Evolutionary conservation across 2,329 filamentous ascomycete species (phyloP).

Genomic region (Fusarium sp.): DNA sequence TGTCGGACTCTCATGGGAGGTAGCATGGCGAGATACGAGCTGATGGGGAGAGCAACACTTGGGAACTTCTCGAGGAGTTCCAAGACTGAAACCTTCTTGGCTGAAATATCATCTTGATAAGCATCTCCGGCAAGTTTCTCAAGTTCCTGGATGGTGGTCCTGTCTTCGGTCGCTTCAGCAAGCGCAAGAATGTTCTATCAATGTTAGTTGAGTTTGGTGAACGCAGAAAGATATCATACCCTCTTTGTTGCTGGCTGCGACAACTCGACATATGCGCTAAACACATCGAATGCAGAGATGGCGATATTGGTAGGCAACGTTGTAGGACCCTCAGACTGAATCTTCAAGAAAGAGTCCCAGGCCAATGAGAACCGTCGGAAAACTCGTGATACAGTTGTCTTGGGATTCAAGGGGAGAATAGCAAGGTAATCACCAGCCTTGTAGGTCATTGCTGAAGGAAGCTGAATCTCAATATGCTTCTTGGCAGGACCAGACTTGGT

Average conservation of each 20-base stretch:
- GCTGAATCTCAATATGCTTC: slow-evolving; percentile 72
- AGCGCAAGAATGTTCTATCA: slow-evolving; percentile 54
- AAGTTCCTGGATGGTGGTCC: slow-evolving; percentile 57
- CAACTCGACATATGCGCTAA: slow-evolving; percentile 79
- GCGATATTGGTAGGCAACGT: slow-evolving; percentile 66
- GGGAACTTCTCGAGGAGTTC: slow-evolving; percentile 76
- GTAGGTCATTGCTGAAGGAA: slow-evolving; percentile 75
- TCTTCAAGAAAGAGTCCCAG: slow-evolving; percentile 75
- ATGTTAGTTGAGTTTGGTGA: slow-evolving; percentile 13
- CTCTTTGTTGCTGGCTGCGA: slow-evolving; percentile 78
- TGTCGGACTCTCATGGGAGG: slow-evolving; percentile 83
- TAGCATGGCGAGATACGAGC: slow-evolving; percentile 75
- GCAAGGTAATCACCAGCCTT: slow-evolving; percentile 81
- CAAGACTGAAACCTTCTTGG: slow-evolving; percentile 72
- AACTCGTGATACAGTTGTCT: slow-evolving; percentile 68
- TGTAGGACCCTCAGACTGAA: slow-evolving; percentile 63
- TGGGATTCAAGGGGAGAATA: slow-evolving; percentile 76
- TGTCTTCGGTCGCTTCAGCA: slow-evolving; percentile 60
- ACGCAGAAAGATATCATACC: slow-evolving; percentile 48
- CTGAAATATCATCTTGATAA: slow-evolving; percentile 60
- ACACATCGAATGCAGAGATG: slow-evolving; percentile 70
- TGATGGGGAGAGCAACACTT: slow-evolving; percentile 69
- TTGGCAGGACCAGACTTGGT: slow-evolving; percentile 56
- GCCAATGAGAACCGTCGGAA: slow-evolving; percentile 74
- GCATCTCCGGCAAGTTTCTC: slow-evolving; percentile 57